A percentile compares a stretch with the other conserved stretches of the same genome.
phyloP scores from a whole-genome alignment of 2,329 filamentous ascomycete genomes.

The Xylaria sp. region DNA sequence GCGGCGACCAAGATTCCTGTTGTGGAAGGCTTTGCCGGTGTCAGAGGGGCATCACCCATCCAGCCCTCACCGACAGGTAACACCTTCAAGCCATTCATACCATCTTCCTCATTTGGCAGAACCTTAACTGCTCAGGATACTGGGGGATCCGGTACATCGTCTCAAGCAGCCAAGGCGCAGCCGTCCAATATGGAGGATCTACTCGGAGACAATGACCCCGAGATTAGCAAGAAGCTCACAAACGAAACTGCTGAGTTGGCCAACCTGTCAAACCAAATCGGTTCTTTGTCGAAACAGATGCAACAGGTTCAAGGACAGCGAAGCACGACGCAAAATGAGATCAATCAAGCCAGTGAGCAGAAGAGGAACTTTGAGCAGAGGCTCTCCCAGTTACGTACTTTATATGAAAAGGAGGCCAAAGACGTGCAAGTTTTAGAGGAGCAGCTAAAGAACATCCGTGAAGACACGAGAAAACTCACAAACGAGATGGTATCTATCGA shows the following conservation, averaged over 20 bases:
- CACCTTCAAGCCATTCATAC: slow-evolving; percentile 89
- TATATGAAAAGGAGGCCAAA: slow-evolving; percentile 94
- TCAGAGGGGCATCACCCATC: slow-evolving; percentile 66
- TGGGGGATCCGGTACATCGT: slow-evolving; percentile 66
- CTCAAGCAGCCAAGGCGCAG: slow-evolving; percentile 47
- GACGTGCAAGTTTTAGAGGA: slow-evolving; percentile 87
- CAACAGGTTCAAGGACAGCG: slow-evolving; percentile 90
- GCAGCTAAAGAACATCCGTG: slow-evolving; percentile 78
- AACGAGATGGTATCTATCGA: slow-evolving; percentile 86
- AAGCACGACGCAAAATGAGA: slow-evolving; percentile 79
- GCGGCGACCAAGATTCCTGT: slow-evolving; percentile 49
- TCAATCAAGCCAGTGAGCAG: slow-evolving; percentile 83
- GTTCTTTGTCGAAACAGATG: slow-evolving; percentile 91
- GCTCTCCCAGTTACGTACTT: slow-evolving; percentile 82
- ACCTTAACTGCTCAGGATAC: slow-evolving; percentile 81
- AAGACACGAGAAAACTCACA: slow-evolving; percentile 85
- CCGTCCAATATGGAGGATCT: slow-evolving; percentile 73
- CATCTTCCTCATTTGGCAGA: slow-evolving; percentile 91
- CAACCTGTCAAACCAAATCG: slow-evolving; percentile 95
- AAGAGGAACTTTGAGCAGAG: slow-evolving; percentile 94
- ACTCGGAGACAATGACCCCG: slow-evolving; percentile 88
- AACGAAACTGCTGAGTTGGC: slow-evolving; percentile 92
- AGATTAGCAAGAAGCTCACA: slow-evolving; percentile 87
- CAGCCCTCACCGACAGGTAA: slow-evolving; percentile 59
- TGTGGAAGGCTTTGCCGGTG: slow-evolving; percentile 71